Percentiles rank a stretch among this genome's conserved stretches.
These are phyloP conservation scores for California macrophylla DNA, from an alignment of 441 rosid genomes.

Conservation along the genomic window DNA sequence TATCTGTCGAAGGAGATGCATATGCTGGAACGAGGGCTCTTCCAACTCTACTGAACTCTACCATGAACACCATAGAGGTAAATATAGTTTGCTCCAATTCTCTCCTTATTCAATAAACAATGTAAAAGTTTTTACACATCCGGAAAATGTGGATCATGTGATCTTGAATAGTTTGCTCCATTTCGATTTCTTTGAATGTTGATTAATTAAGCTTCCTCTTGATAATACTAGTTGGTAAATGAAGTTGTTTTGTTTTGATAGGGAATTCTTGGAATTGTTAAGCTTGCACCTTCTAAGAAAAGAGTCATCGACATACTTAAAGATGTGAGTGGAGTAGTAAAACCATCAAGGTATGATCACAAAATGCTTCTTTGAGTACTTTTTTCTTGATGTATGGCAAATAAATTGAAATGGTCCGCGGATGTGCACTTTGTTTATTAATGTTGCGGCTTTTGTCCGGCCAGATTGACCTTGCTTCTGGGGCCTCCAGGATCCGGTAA, in stretches of 20 bases:
- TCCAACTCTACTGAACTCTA: constrained; percentile 55
- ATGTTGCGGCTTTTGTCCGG: not conserved
- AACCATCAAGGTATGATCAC: constrained; percentile 59
- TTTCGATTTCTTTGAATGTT: no score
- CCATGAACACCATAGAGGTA: constrained; percentile 64
- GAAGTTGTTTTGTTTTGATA: constrained; percentile 14
- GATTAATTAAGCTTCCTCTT: no score
- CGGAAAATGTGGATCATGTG: no score
- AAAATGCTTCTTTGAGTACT: not conserved
- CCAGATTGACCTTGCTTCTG: constrained; percentile 72
- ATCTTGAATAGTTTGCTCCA: no score
- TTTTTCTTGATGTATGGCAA: not conserved
- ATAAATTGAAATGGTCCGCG: no score
- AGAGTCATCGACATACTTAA: constrained; percentile 54
- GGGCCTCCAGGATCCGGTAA: constrained; percentile 90
- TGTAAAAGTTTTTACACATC: no score
- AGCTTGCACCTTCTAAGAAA: constrained; percentile 62
- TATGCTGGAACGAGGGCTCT: constrained; percentile 73
- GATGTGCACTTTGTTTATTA: no score
- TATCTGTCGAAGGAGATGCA: constrained; percentile 57
- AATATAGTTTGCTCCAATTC: no score
- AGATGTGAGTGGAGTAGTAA: constrained; percentile 52
- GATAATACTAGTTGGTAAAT: no score
- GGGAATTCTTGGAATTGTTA: constrained; percentile 42
- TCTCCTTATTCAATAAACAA: no score